Evolutionary conservation across 140 eudicot genomes (phyloP), one percentile per base, ranked within the genome.

Genomic region (Senecio squalidus): DNA sequence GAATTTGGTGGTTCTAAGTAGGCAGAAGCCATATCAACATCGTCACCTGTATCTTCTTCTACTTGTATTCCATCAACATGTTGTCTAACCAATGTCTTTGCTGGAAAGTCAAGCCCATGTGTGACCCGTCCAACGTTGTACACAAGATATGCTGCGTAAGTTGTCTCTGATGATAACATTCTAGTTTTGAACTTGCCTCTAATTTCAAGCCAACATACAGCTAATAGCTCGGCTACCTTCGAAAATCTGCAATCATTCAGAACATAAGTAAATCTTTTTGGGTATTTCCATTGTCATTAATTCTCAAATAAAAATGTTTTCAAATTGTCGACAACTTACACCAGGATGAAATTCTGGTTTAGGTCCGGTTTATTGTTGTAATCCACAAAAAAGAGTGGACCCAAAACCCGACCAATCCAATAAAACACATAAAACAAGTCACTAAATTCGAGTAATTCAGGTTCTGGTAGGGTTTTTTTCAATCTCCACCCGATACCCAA

Each of bases 141-240:
- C 29, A 85, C 84, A 15, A 85, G 75, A 21, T 78, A 85, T 25
- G 86, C 89, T 14, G 75, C 77, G 33, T 85, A 85, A 48, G 21
- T 54, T n/a, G 89, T 78, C 36, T 67, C 28, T 23, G 76, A 56
- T 1, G 91, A 79, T 28, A 85, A 55, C 64, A 77, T 47, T 0
- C 26, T 18, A 14, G 80, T 52, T 31, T 48, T 64, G 3, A 78
- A 49, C 20, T 62, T 85, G 30, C 74, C 86, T 33, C 65, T 44
- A 17, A 85, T 70, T 21, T 81, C 84, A 56, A 85, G 78, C 94
- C 94, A 85, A 36, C 81, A 80, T 7, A 78, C 82, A 5, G 70
- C 60, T 46, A 55, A 10, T 44, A 76, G 87, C 68, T 68, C 49
- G 2, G 78, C 83, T 30, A 50, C 77, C 77, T 76, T 65, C 17